Evolutionary conservation across 148 eudicot genomes (phyloP).

Genomic region (Bassia scoparia): DNA sequence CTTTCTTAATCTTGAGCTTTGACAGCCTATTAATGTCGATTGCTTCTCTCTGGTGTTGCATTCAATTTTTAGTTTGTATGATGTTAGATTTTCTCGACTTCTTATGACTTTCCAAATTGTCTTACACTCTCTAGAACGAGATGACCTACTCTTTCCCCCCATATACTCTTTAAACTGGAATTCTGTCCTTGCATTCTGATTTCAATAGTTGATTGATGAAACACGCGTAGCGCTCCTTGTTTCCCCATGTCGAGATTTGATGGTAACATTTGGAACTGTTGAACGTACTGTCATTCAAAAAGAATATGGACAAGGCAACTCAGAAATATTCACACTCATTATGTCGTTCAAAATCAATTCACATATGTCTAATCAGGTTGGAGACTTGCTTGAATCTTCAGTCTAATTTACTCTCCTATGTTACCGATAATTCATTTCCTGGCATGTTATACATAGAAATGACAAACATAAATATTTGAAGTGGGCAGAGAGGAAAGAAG

Average conservation of each 20-base stretch:
- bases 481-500: neutral
- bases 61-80: neutral
- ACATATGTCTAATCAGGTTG: slow-evolving; percentile 91
- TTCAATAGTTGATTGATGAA: too few species aligned
- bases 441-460: neutral
- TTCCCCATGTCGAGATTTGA: slow-evolving; percentile 78
- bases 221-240: slow-evolving; percentile 99
- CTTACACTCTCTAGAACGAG: slow-evolving; percentile 1
- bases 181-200: slow-evolving; percentile 17
- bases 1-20: slow-evolving; percentile 3
- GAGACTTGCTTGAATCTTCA: slow-evolving; percentile 5
- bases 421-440: neutral
- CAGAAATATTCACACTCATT: slow-evolving; percentile 77
- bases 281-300: slow-evolving; percentile 37
- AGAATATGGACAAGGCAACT: slow-evolving; percentile 88
- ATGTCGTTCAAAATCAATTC: slow-evolving; percentile 67
- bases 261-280: slow-evolving; percentile 33
- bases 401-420: neutral
- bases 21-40: neutral
- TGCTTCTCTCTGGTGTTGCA: neutral
- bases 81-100: too few species aligned
- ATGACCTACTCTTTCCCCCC: too few species aligned
- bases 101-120: too few species aligned
- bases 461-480: neutral
- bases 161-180: neutral